phyloP scores from a whole-genome alignment of 441 rosid species.

The Iberis amara region DNA sequence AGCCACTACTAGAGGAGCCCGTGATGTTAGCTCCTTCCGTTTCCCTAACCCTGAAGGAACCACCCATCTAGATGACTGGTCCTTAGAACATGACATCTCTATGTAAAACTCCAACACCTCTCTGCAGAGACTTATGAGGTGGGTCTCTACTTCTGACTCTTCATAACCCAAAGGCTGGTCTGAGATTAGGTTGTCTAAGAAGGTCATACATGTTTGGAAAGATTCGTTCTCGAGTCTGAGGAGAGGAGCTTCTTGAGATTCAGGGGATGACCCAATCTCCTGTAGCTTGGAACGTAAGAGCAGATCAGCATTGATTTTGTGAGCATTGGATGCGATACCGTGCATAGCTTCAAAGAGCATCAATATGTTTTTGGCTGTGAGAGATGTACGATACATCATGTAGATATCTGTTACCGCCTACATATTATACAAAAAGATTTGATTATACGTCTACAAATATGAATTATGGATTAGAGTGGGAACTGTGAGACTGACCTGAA shows the following conservation, averaged over 20 bases:
- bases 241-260: slow-evolving; percentile 95
- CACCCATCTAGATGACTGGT: slow-evolving; percentile 41
- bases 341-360: slow-evolving; percentile 79
- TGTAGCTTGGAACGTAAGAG: slow-evolving; percentile 66
- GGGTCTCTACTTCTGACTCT: slow-evolving; percentile 59
- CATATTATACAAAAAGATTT: neutral
- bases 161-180: slow-evolving; percentile 64
- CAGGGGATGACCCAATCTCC: slow-evolving; percentile 77
- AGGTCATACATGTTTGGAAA: slow-evolving; percentile 82
- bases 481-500: slow-evolving; percentile 55
- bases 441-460: neutral
- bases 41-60: slow-evolving; percentile 90
- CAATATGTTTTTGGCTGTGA: slow-evolving; percentile 61
- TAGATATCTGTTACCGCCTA: slow-evolving; percentile 95
- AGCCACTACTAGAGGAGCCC: slow-evolving; percentile 86
- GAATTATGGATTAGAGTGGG: neutral
- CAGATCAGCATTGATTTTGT: slow-evolving; percentile 60
- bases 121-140: slow-evolving; percentile 62
- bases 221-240: slow-evolving; percentile 92
- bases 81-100: slow-evolving; percentile 41
- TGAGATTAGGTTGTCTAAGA: slow-evolving; percentile 69
- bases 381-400: slow-evolving; percentile 65
- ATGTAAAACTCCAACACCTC: slow-evolving; percentile 78
- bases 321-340: slow-evolving; percentile 79
- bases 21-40: slow-evolving; percentile 79